A percentile compares a stretch with the other conserved stretches of the same genome.
Conservation (phyloP, 228 moss, liverwort and hornwort genomes). For the Sphagnum fallax region DNA sequence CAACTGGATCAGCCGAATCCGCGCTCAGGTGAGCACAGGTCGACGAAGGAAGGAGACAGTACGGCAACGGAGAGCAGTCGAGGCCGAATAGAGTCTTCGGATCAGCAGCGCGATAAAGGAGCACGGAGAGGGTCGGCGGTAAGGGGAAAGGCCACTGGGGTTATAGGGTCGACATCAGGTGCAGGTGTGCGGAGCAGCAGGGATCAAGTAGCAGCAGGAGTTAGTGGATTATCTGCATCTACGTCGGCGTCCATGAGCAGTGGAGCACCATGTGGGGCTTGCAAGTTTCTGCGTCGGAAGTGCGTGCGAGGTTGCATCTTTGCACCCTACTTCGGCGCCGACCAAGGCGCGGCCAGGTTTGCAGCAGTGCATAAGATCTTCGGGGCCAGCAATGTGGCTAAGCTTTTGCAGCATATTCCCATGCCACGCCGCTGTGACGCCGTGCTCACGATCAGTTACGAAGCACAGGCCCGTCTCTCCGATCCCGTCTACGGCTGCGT, state of each 20-base stretch:
- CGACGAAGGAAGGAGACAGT: neutral
- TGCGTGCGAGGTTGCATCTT: constrained; percentile 63
- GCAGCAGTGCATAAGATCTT: constrained; percentile 59
- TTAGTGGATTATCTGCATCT: neutral
- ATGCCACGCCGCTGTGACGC: constrained; percentile 50
- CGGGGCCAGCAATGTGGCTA: constrained; percentile 65
- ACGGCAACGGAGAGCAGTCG: constrained; percentile 27
- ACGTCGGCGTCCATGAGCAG: constrained; percentile 58
- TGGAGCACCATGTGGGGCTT: constrained; percentile 65
- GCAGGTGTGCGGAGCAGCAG: too few species aligned
- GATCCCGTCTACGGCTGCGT: constrained; percentile 63
- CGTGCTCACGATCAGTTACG: constrained; percentile 53
- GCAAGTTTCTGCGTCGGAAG: constrained; percentile 53
- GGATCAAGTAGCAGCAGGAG: too few species aligned
- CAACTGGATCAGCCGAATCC: too few species aligned
- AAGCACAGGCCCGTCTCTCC: constrained; percentile 52
- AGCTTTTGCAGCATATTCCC: constrained; percentile 50
- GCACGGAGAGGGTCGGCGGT: constrained; percentile 16
- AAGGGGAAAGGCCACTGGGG: too few species aligned
- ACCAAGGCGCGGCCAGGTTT: constrained; percentile 50
- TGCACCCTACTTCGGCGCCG: constrained; percentile 62
- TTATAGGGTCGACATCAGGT: too few species aligned
- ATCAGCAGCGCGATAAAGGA: neutral
- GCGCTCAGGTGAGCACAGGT: neutral
- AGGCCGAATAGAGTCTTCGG: constrained; percentile 14